Evolutionary conservation across 2,329 filamentous ascomycete species (phyloP), one percentile per base, ranked within the genome.

Genomic region (Fusarium sp.): DNA sequence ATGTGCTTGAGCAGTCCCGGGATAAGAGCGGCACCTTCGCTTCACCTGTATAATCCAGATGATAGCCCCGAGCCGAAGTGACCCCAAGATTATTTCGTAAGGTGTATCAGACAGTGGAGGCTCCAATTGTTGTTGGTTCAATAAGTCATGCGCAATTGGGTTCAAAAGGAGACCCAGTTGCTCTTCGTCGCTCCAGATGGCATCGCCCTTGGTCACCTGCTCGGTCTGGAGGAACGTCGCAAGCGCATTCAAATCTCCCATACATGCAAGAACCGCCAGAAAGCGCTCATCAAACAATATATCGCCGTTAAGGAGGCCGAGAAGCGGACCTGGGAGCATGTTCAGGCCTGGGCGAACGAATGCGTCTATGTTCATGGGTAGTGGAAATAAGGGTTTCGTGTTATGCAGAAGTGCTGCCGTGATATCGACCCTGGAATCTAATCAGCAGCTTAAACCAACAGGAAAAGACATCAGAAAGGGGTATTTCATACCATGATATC

Each of bases 401-500:
- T 58, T 33, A n/a, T 64, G 60, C 28, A 58, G 43, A 32, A 67
- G 56, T 64, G 64, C 64, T 64, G 64, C 44, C 0, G 64, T 67
- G 43, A 67, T 46, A n/a, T 67, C 64, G 6, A 58, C 64, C 64
- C 64, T 67, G 25, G 32, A 28, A 18, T 37, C 28, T 37, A 33
- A 6, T 64, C 35, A 64, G 44, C 35, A 56, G 18, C 35, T 18
- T 3, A 43, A 19, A 37, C 16, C 30, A 42, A 56, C 42, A 33
- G 32, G 9, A 32, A 32, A 32, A 32, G 30, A 32, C 30, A 32
- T 32, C n/a, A n/a, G n/a, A n/a, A n/a, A n/a, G n/a, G n/a, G n/a
- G n/a, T n/a, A n/a, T n/a, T n/a, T n/a, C n/a, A 25, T 67, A 67
- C 64, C 64, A 67, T 30, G 43, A 64, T 38, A 67, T 46, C 64